These are phyloP conservation scores for Debaryomyces udenii DNA, from an alignment of 1,139 yeast genomes.

Conservation along the genomic window DNA sequence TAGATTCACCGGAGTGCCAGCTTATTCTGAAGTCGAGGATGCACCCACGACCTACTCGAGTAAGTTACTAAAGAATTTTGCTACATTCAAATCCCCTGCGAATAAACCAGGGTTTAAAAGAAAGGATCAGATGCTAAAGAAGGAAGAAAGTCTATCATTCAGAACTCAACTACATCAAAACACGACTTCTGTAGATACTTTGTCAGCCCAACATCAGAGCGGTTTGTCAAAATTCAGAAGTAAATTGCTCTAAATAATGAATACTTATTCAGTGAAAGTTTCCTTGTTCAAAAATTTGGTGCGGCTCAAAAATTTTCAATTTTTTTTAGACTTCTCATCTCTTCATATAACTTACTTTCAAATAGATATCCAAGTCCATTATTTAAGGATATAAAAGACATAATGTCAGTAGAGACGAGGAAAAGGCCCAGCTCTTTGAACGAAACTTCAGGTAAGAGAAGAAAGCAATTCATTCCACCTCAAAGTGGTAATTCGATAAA, in stretches of 20 bases:
- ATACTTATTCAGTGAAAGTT: background rate
- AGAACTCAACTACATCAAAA: slow-evolving; percentile 31
- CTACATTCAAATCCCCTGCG: slow-evolving; percentile 37
- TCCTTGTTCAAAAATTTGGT: background rate
- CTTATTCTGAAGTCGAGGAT: slow-evolving; percentile 56
- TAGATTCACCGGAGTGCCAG: slow-evolving; percentile 56
- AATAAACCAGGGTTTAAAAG: slow-evolving; percentile 31
- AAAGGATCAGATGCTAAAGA: slow-evolving; percentile 49
- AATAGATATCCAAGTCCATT: too few relatives aligned
- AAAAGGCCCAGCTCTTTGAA: slow-evolving; percentile 13
- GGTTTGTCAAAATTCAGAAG: slow-evolving; percentile 14
- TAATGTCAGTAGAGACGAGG: slow-evolving; percentile 19
- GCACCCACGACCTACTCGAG: slow-evolving; percentile 54
- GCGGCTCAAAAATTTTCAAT: slow-evolving; percentile 12
- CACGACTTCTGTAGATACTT: background rate
- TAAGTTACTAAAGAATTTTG: slow-evolving; percentile 51
- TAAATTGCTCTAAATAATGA: slow-evolving; percentile 9
- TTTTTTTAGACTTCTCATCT: slow-evolving; percentile 15
- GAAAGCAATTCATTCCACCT: slow-evolving; percentile 24
- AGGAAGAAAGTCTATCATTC: slow-evolving; percentile 58
- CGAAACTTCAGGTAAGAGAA: slow-evolving; percentile 17
- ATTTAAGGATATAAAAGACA: slow-evolving; percentile 2
- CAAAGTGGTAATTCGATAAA: slow-evolving; percentile 38
- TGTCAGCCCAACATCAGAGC: slow-evolving; percentile 1
- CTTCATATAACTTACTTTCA: background rate